Conservation (phyloP, 768 basidiomycete genomes). For the Lactifluus subvellereus region DNA sequence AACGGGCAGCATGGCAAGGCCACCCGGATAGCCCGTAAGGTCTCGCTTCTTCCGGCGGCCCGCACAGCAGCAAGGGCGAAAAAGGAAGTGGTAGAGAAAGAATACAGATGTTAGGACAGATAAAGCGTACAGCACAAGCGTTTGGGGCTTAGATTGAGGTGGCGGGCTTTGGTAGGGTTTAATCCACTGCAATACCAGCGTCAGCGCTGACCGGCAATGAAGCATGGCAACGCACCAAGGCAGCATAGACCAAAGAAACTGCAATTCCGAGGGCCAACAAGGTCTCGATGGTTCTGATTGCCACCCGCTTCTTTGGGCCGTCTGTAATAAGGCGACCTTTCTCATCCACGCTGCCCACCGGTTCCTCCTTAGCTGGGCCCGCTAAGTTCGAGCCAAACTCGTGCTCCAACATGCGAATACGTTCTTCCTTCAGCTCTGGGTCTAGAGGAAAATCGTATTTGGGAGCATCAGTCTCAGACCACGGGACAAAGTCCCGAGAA, state of each 20-base stretch:
- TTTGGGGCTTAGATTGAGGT: conserved; percentile 49
- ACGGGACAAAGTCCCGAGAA: conserved; percentile 45
- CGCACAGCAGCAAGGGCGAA: conserved; percentile 53
- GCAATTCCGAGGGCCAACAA: conserved; percentile 47
- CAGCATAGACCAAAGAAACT: conserved; percentile 56
- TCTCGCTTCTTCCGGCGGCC: conserved; percentile 31
- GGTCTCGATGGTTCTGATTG: conserved; percentile 44
- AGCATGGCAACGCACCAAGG: conserved; percentile 39
- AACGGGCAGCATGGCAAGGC: conserved; percentile 61
- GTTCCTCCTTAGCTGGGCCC: conserved; percentile 35
- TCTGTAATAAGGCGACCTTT: conserved; percentile 56
- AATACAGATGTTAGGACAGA: conserved; percentile 48
- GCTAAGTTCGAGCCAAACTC: conserved; percentile 47
- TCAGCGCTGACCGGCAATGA: background rate
- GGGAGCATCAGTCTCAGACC: conserved; percentile 43
- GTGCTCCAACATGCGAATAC: conserved; percentile 63
- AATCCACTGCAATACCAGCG: conserved; percentile 39
- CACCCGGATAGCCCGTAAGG: conserved; percentile 28
- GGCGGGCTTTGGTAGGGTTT: conserved; percentile 48
- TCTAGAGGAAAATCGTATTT: conserved; percentile 41
- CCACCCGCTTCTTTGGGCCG: conserved; percentile 54
- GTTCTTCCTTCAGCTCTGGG: conserved; percentile 55
- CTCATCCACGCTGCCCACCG: conserved; percentile 53
- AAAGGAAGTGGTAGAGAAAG: conserved; percentile 49
- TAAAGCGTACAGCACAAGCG: conserved; percentile 52